These are phyloP conservation scores for Mrakiaceae sp. DNA, from an alignment of 1,284 basidiomycete genomes.

Conservation along the genomic window DNA sequence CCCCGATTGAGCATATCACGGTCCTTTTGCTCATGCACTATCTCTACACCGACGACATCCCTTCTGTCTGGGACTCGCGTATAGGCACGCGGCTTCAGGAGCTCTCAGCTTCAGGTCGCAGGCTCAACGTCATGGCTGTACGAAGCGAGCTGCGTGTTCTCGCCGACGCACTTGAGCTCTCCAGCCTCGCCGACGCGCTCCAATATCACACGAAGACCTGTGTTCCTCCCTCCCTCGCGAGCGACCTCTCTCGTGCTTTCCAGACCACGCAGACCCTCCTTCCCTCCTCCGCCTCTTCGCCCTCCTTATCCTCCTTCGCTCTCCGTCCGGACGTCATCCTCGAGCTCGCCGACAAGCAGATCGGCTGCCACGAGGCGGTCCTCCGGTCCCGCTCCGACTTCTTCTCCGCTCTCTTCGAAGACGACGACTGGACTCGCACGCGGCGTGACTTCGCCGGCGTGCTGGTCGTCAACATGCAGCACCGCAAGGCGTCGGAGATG, in stretches of 20 bases:
- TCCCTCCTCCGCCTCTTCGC: not conserved
- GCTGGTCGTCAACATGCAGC: slow-evolving; percentile 57
- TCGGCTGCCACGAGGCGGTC: slow-evolving; percentile 61
- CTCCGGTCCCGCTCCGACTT: slow-evolving; percentile 74
- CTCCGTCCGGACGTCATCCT: slow-evolving; percentile 58
- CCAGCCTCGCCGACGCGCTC: slow-evolving; percentile 28
- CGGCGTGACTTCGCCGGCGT: slow-evolving; percentile 46
- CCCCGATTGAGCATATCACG: slow-evolving; percentile 41
- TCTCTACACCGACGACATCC: slow-evolving; percentile 73
- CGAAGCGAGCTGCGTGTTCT: slow-evolving; percentile 55
- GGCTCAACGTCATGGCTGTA: slow-evolving; percentile 42
- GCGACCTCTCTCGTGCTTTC: slow-evolving; percentile 35
- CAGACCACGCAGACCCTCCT: slow-evolving; percentile 25
- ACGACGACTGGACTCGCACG: slow-evolving; percentile 64
- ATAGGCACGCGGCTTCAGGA: slow-evolving; percentile 44
- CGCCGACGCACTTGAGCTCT: slow-evolving; percentile 41
- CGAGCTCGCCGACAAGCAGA: slow-evolving; percentile 54
- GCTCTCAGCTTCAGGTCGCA: slow-evolving; percentile 35
- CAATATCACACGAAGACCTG: slow-evolving; percentile 28
- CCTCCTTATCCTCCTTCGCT: not conserved
- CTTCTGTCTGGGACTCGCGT: slow-evolving; percentile 75
- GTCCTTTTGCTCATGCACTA: slow-evolving; percentile 71
- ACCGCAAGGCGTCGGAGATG: slow-evolving; percentile 66
- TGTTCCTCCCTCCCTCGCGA: slow-evolving; percentile 26
- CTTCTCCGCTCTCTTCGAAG: slow-evolving; percentile 76